A percentile compares a stretch with the other conserved stretches of the same genome.
phyloP scores from a whole-genome alignment of 768 basidiomycete genomes.

The Phallus indusiatus region DNA sequence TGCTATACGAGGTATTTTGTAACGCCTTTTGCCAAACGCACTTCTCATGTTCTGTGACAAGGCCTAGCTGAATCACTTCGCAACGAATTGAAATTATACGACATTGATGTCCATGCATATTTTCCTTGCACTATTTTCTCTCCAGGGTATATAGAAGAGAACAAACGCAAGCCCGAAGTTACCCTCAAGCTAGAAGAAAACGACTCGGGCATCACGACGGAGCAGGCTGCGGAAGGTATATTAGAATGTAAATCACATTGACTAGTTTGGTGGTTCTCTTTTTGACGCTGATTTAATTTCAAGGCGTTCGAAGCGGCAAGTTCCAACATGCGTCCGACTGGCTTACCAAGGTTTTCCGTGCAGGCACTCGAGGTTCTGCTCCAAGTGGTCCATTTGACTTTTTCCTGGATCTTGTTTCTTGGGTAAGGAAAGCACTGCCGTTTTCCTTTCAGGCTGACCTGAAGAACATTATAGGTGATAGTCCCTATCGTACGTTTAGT shows the following conservation, averaged over 20 bases:
- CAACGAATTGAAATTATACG: conserved; percentile 70
- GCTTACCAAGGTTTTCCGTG: conserved; percentile 57
- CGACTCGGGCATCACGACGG: conserved; percentile 55
- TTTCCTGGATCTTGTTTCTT: conserved; percentile 31
- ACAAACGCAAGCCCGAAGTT: conserved; percentile 66
- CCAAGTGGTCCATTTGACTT: conserved; percentile 52
- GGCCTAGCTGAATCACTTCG: conserved; percentile 78
- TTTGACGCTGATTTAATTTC: background rate
- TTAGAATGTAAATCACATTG: conserved; percentile 38
- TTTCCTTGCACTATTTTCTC: conserved; percentile 76
- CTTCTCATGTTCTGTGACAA: conserved; percentile 18
- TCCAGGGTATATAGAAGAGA: conserved; percentile 69
- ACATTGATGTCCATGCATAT: conserved; percentile 69
- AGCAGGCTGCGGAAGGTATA: conserved; percentile 49
- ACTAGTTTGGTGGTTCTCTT: background rate
- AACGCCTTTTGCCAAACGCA: background rate
- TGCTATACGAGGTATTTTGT: conserved; percentile 68
- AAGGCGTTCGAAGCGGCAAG: conserved; percentile 60
- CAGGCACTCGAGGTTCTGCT: conserved; percentile 53
- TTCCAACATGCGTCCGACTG: conserved; percentile 70
- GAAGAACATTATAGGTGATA: background rate
- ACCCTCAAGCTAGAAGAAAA: conserved; percentile 66
- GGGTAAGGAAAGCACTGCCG: conserved; percentile 23
- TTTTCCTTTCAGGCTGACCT: background rate
- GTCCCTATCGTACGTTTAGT: background rate